Base-by-base conservation (phyloP, 2,329 filamentous ascomycete genomes). In the Xenoacremonium recifei region DNA sequence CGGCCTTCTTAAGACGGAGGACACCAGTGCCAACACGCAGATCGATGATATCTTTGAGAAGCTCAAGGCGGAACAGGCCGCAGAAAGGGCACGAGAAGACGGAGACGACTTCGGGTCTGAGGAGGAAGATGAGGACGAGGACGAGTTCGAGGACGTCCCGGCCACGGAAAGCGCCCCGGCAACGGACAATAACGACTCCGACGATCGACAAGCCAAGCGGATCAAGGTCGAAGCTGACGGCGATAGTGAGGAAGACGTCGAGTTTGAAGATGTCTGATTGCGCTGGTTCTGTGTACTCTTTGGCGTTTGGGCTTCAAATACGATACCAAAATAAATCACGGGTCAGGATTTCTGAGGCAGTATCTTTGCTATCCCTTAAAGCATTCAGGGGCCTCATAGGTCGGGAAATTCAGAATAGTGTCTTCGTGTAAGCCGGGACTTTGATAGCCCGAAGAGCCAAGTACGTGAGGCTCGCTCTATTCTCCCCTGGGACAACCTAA, bases 31-130 rank as follows among this genome's bases (percentile, higher is more conserved):
- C 45, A 70, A 75, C 21, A 70, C 77, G 31, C 73, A 77, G 43
- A 77, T 89, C 48, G 82, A 84, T 42, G 79, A 80, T 40, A 80
- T 86, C 42, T 89, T 87, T 60, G 78, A 78, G 27, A 77, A 77
- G 44, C 71, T 89, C 15, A 82, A 82, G 53, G 76, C 74, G 5
- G 79, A 82, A 48, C 77, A 84, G 61, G 72, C 62, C 43, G 75
- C 64, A 46, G 76, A 67, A 53, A 58, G 62, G 27, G 62, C 62
- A 10, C 52, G 62, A 31, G 57, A 59, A 21, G 51, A 52, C 13
- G 53, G 53, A 15, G 51, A 54, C 19, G 55, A 64, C 21, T 54
- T 59, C 23, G 59, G 51, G 3, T 64, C 62, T 10, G 62, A 64
- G 18, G 62, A 64, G n/a, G 69, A 69, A 9, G 65, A 69, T 5